These are phyloP conservation scores for Trypanosoma cruzi DNA, from an alignment of 208 protist genomes.

Conservation along the genomic window DNA sequence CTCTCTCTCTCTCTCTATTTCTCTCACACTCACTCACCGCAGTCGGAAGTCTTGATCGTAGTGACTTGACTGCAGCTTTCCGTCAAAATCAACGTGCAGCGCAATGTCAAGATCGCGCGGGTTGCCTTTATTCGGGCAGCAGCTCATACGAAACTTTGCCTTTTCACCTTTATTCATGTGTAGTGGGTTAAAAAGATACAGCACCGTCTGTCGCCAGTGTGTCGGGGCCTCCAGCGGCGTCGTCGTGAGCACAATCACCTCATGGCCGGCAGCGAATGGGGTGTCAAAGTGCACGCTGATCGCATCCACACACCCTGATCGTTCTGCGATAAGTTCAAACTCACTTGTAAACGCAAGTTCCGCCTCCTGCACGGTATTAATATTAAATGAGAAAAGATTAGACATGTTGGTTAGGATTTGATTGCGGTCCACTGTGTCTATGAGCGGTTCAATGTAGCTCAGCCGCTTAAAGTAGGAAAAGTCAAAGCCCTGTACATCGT, in stretches of 20 bases:
- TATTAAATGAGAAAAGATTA: constrained; percentile 72
- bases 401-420: constrained; percentile 74
- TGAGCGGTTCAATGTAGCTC: constrained; percentile 84
- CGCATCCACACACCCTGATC: constrained; percentile 55
- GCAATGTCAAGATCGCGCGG: constrained; percentile 95
- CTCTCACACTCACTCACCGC: constrained; percentile 36
- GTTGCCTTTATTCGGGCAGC: constrained; percentile 93
- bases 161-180: constrained; percentile 76
- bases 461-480: constrained; percentile 91
- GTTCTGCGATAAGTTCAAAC: constrained; percentile 54
- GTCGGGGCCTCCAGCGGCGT: constrained; percentile 70
- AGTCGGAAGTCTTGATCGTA: constrained; percentile 87
- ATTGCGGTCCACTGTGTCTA: constrained; percentile 67
- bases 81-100: constrained; percentile 78
- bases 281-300: constrained; percentile 82
- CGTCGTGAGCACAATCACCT: constrained; percentile 73
- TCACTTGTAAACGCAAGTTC: constrained; percentile 69
- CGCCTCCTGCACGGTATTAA: constrained; percentile 69
- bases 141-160: constrained; percentile 81
- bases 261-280: constrained; percentile 67
- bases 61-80: constrained; percentile 55
- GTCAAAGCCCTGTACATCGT: constrained; percentile 90
- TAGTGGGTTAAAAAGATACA: constrained; percentile 95
- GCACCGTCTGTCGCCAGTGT: constrained; percentile 94
- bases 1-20: not conserved